Percentiles rank a stretch among this genome's conserved stretches.
These are phyloP conservation scores for Arxiozyma slooffiae DNA, from an alignment of 1,139 yeast species.

Conservation along the genomic window DNA sequence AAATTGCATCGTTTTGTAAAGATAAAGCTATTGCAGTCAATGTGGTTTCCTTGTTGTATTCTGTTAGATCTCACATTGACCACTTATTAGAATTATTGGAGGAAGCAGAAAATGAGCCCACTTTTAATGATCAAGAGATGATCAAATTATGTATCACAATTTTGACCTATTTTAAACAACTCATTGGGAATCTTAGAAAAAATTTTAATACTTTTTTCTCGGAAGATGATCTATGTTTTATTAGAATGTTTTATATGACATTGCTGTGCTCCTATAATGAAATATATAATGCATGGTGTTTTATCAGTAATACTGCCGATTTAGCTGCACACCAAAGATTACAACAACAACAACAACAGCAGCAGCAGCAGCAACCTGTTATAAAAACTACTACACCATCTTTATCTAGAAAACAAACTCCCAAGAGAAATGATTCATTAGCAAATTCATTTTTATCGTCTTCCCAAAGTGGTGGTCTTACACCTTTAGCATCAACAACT, in stretches of 20 bases:
- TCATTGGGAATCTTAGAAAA: conserved; percentile 41
- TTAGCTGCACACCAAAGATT: not conserved
- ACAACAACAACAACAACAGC: conserved; percentile 4
- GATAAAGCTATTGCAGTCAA: conserved; percentile 54
- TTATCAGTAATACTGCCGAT: conserved; percentile 4
- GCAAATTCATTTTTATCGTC: conserved; percentile 3
- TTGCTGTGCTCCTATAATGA: conserved; percentile 69
- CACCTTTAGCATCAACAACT: not conserved
- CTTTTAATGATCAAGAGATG: conserved; percentile 31
- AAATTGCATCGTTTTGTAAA: conserved; percentile 56
- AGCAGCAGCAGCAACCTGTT: too few species aligned
- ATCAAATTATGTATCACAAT: conserved; percentile 33
- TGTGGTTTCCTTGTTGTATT: conserved; percentile 46
- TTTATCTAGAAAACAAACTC: conserved; percentile 5
- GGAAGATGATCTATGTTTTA: conserved; percentile 56
- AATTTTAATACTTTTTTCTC: conserved; percentile 41
- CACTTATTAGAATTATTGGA: conserved; percentile 51
- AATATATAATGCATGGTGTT: conserved; percentile 55
- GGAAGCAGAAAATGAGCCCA: conserved; percentile 40
- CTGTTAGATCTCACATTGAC: conserved; percentile 52
- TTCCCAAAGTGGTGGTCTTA: not conserved
- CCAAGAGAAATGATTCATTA: conserved; percentile 8
- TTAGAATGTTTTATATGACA: conserved; percentile 64
- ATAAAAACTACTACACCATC: not conserved
- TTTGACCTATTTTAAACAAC: conserved; percentile 39